Base-by-base conservation (phyloP, 805 yeast genomes). In the Saccharomycopsis lassenensis region DNA sequence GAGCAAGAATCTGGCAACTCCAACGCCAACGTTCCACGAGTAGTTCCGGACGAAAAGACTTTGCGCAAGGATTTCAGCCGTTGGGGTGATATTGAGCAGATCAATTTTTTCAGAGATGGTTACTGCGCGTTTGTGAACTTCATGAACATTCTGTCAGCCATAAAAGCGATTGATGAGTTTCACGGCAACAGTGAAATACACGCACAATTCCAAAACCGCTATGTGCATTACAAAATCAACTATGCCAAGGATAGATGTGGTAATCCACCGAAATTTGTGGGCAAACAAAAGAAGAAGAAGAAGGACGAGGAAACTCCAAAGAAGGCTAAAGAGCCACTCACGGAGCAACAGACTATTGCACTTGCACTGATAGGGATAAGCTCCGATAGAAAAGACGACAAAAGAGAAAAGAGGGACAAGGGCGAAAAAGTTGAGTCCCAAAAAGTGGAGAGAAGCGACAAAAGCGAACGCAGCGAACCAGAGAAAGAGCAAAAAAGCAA, bases 231-330 rank as follows among this genome's bases (percentile, higher is more conserved):
- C 47, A 72, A 74, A 41, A 72, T 81, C 30, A 69, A 72, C 33
- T 81, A 67, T 55, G 93, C 85, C 31, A 77, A 77, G 48, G 93
- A 81, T 56, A 65, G 93, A 51, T 81, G 93, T 59, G 93, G 80
- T 2, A 79, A 79, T 49, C 83, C 70, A 22, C 78, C 74, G 41
- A 79, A 70, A 58, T 49, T 52, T 37, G 44, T 43, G 53, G 46
- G 46, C 49, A 51, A 37, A 46, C 37, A 46, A 18, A 35, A 38
- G 33, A 43, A 24, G 35, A 42, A 37, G 15, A 21, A 29, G n/a
- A 27, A 20, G 11, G 29, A 31, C 7, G 26, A 27, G 20, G 24
- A 10, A 12, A 12, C 6, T 16, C 19, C 19, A 28, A 15, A 5
- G 29, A 24, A n/a, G 29, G 20, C 14, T 12, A 26, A n/a, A 17